phyloP scores from a whole-genome alignment of 345 rosid genomes.

The Boechera divaricarpa region DNA sequence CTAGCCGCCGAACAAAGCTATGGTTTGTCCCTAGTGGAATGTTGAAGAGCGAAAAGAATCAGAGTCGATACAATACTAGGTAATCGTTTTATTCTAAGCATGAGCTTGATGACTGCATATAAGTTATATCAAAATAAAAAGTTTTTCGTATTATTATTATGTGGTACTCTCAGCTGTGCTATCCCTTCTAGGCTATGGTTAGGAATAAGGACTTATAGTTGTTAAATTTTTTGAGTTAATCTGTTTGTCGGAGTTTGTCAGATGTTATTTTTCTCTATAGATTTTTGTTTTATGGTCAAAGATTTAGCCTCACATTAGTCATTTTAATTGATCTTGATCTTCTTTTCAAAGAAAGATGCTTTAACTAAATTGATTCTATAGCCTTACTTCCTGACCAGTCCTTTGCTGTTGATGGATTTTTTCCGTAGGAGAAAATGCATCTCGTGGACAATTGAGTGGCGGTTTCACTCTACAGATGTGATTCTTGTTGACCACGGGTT shows the following conservation, averaged over 20 bases:
- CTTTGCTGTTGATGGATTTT: conserved; percentile 33
- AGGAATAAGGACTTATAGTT: not conserved
- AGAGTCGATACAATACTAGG: conserved; percentile 56
- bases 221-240: not conserved
- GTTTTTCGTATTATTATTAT: no score
- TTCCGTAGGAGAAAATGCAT: conserved; percentile 63
- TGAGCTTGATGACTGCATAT: not conserved
- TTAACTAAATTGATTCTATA: not conserved
- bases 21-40: conserved; percentile 72
- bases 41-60: conserved; percentile 73
- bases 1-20: conserved; percentile 63
- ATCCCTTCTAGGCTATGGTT: not conserved
- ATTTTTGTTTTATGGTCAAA: not conserved
- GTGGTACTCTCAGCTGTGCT: not conserved
- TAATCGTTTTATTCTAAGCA: conserved; percentile 12
- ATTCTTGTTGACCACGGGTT: conserved; percentile 71
- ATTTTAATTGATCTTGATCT: conserved; percentile 11
- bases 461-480: conserved; percentile 73
- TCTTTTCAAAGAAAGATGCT: not conserved
- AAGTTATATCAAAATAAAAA: not conserved
- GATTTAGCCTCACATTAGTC: not conserved
- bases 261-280: not conserved
- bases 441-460: conserved; percentile 94
- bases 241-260: not conserved
- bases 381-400: conserved; percentile 16